phyloP scores from a whole-genome alignment of 2,329 filamentous ascomycete species.

The Gnomoniopsis smithogilvyi region DNA sequence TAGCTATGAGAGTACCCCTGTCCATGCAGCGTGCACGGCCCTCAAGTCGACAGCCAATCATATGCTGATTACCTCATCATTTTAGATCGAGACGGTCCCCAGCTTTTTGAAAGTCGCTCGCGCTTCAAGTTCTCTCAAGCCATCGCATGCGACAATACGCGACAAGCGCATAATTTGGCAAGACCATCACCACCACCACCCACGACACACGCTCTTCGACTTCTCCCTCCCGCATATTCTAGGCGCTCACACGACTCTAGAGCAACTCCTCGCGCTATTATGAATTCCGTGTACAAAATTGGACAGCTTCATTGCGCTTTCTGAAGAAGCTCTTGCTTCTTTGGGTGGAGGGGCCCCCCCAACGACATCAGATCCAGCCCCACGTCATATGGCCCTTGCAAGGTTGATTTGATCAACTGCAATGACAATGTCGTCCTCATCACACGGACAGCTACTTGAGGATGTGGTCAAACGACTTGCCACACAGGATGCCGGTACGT shows the following conservation, averaged over 20 bases:
- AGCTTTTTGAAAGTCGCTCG: too few species aligned
- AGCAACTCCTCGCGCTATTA: neutral
- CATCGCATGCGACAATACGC: too few species aligned
- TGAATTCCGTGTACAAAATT: neutral
- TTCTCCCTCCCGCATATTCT: neutral
- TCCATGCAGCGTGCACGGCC: too few species aligned
- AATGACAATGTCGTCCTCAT: constrained; percentile 54
- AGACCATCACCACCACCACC: neutral
- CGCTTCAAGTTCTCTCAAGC: too few species aligned
- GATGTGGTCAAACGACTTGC: constrained; percentile 61
- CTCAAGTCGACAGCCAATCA: too few species aligned
- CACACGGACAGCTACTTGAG: constrained; percentile 50
- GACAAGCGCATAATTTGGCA: too few species aligned
- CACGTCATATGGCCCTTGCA: constrained; percentile 17
- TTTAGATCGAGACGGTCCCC: too few species aligned
- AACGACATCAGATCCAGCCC: neutral
- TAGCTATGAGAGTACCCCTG: too few species aligned
- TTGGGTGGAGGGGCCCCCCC: constrained; percentile 5
- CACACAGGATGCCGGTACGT: constrained; percentile 52
- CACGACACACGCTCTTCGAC: neutral
- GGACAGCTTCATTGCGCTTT: constrained; percentile 19
- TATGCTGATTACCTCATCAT: too few species aligned
- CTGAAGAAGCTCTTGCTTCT: constrained; percentile 16
- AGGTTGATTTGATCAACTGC: constrained; percentile 28
- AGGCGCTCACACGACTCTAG: too few species aligned